These are phyloP conservation scores for Alternaria dauci DNA, from an alignment of 2,329 filamentous ascomycete species.

Conservation along the genomic window DNA sequence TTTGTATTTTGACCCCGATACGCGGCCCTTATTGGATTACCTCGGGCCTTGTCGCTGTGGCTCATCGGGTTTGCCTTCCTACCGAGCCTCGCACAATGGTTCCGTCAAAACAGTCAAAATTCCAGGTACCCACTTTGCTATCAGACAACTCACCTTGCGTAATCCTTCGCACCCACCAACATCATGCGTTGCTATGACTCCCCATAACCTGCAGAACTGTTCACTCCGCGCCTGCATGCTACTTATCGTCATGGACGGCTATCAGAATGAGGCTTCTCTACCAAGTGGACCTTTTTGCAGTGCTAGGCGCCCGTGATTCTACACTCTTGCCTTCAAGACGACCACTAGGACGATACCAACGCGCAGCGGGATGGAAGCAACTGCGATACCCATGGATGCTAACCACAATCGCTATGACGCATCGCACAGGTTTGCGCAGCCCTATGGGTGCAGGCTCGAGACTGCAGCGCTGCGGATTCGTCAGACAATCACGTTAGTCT, in stretches of 20 bases:
- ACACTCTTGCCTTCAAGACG: constrained; percentile 13
- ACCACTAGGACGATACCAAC: constrained; percentile 6
- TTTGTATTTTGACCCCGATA: constrained; percentile 42
- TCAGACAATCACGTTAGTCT: constrained; percentile 46
- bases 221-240: constrained; percentile 39
- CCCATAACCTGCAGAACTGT: constrained; percentile 29
- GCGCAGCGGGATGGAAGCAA: constrained; percentile 5
- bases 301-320: constrained; percentile 7
- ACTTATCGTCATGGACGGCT: constrained; percentile 12
- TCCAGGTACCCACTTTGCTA: constrained; percentile 35
- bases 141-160: constrained; percentile 52
- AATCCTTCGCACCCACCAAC: constrained; percentile 31
- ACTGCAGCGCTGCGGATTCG: constrained; percentile 34
- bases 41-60: constrained; percentile 30
- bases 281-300: constrained; percentile 1
- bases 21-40: constrained; percentile 39
- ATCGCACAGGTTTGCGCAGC: constrained; percentile 40
- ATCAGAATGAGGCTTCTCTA: constrained; percentile 8
- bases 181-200: constrained; percentile 40
- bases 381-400: constrained; percentile 6
- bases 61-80: constrained; percentile 32
- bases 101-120: constrained; percentile 31
- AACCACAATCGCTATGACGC: constrained; percentile 34
- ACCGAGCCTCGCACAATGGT: constrained; percentile 43
- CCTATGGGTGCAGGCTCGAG: constrained; percentile 34